Conservation (phyloP, 345 rosid genomes). For the Isatis tinctoria region DNA sequence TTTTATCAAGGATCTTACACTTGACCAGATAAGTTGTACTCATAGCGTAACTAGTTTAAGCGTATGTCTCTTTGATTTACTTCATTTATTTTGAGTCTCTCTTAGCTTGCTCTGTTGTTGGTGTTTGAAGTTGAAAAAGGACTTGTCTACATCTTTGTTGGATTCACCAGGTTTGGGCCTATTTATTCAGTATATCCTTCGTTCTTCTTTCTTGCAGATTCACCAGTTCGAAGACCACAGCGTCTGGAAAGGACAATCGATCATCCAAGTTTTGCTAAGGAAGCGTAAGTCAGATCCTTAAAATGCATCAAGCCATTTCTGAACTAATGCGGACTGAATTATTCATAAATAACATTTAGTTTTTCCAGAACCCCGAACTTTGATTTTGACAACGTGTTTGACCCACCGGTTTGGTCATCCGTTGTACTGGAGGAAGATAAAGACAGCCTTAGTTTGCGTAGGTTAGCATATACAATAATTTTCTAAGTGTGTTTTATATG, state of each 20-base stretch:
- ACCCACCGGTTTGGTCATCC: slow-evolving; percentile 39
- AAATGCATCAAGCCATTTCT: background rate
- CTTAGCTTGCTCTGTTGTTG: slow-evolving; percentile 15
- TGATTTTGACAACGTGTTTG: slow-evolving; percentile 25
- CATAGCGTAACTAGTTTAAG: background rate
- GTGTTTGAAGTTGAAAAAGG: slow-evolving; percentile 10
- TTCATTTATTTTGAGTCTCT: background rate
- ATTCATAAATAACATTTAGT: background rate
- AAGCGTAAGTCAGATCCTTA: slow-evolving; percentile 35
- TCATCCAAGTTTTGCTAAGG: slow-evolving; percentile 26
- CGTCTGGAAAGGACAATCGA: slow-evolving; percentile 30
- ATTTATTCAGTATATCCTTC: slow-evolving; percentile 6
- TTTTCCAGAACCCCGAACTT: slow-evolving; percentile 1
- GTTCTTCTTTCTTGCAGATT: slow-evolving; percentile 31
- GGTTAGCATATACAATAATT: slow-evolving; percentile 40
- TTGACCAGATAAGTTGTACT: background rate
- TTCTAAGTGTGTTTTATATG: slow-evolving; percentile 11
- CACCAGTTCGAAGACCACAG: slow-evolving; percentile 38
- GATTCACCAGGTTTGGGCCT: background rate
- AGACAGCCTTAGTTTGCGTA: slow-evolving; percentile 46
- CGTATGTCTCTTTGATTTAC: background rate
- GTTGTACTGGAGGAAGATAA: slow-evolving; percentile 39
- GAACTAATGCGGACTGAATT: slow-evolving; percentile 1
- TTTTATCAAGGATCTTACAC: slow-evolving; percentile 11
- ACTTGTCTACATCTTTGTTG: background rate